phyloP scores from a whole-genome alignment of 2,329 filamentous ascomycete species.

The Seiridium unicorne region DNA sequence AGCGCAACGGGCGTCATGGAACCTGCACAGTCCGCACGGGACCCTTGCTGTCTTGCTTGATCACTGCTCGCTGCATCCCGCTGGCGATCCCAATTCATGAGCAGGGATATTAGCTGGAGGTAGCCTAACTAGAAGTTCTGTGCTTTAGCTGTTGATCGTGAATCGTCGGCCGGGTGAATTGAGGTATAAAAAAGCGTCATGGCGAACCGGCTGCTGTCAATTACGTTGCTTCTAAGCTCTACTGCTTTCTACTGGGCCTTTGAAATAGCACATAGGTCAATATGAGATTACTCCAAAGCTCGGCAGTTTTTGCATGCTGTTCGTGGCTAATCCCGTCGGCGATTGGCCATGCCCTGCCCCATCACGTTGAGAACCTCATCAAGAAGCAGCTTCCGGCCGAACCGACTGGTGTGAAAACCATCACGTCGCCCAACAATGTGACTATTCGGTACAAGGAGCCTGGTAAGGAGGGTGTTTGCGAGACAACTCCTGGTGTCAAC shows the following conservation, averaged over 20 bases:
- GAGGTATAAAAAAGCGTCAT: too few species aligned
- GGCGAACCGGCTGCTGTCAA: too few species aligned
- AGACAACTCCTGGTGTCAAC: constrained; percentile 50
- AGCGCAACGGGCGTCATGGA: not conserved
- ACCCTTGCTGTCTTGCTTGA: too few species aligned
- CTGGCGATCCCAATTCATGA: not conserved
- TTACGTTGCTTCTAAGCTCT: too few species aligned
- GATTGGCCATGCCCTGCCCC: not conserved
- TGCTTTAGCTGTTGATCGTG: too few species aligned
- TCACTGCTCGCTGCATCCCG: not conserved
- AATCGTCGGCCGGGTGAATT: too few species aligned
- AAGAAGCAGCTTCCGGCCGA: constrained; percentile 35
- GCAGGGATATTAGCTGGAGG: too few species aligned
- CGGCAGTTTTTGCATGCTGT: not conserved
- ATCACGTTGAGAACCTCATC: constrained; percentile 8
- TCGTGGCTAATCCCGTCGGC: not conserved
- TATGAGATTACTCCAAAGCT: not conserved
- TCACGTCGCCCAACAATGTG: constrained; percentile 40
- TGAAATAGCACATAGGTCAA: not conserved
- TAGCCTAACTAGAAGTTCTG: too few species aligned
- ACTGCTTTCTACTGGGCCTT: too few species aligned
- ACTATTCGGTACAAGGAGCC: constrained; percentile 51
- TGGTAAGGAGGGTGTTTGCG: constrained; percentile 42
- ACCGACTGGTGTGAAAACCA: constrained; percentile 39
- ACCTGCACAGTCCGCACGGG: too few species aligned